Conservation (phyloP, 2,329 filamentous ascomycete genomes). For the Penicillium sumatraense region DNA sequence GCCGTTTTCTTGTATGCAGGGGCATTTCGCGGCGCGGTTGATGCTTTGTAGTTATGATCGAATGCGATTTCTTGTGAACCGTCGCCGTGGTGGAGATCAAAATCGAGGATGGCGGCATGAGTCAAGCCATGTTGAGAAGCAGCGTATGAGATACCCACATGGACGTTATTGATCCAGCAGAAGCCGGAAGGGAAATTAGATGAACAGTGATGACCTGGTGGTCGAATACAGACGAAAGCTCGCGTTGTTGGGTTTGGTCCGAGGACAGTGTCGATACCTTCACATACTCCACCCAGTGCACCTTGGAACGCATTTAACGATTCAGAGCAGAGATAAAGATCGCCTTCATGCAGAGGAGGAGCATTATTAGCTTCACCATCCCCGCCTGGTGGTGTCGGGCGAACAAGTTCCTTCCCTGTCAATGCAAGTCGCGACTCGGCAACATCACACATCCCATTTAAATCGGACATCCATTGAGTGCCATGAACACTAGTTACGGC, state of each 20-base stretch:
- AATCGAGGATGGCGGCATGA: conserved; percentile 91
- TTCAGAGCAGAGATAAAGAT: conserved; percentile 86
- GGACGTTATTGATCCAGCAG: conserved; percentile 98
- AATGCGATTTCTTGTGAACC: conserved; percentile 95
- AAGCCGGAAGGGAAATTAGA: conserved; percentile 89
- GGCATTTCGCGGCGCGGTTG: conserved; percentile 69
- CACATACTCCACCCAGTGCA: conserved; percentile 88
- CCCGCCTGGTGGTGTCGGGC: conserved; percentile 54
- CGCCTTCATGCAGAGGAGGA: conserved; percentile 76
- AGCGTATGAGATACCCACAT: conserved; percentile 92
- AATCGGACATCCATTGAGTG: conserved; percentile 88
- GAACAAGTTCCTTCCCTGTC: conserved; percentile 76
- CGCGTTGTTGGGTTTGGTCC: conserved; percentile 66
- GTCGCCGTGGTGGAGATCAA: conserved; percentile 89
- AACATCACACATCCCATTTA: conserved; percentile 80
- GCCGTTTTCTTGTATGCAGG: conserved; percentile 78
- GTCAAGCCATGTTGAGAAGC: conserved; percentile 83
- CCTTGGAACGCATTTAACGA: conserved; percentile 88
- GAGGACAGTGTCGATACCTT: conserved; percentile 88
- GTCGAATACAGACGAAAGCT: conserved; percentile 89
- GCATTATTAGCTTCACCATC: conserved; percentile 47
- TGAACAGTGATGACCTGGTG: conserved; percentile 95
- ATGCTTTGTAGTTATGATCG: conserved; percentile 79
- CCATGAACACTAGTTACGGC: conserved; percentile 92
- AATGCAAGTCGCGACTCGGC: conserved; percentile 78